Percentiles rank a stretch among this genome's conserved stretches.
phyloP scores from a whole-genome alignment of 257 asterid genomes.

The Jaltomata sinuosa region DNA sequence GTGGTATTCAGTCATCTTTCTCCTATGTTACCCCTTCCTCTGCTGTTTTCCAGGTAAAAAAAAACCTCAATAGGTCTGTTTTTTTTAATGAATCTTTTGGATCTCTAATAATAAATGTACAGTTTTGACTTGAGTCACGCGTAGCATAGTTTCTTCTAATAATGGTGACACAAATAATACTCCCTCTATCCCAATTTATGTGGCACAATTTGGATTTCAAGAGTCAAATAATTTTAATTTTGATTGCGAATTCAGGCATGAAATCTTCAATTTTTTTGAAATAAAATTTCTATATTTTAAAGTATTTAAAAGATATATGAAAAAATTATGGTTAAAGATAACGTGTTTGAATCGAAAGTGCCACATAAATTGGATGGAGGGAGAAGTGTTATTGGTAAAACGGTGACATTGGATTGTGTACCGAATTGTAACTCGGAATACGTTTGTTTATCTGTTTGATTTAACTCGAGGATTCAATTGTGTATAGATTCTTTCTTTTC shows the following conservation, averaged over 20 bases:
- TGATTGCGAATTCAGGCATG: too few species aligned
- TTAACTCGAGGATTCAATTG: background rate
- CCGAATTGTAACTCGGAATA: background rate
- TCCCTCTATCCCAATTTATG: too few species aligned
- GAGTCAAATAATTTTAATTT: too few species aligned
- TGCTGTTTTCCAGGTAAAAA: slow-evolving; percentile 72
- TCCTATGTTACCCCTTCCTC: slow-evolving; percentile 58
- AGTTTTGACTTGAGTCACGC: background rate
- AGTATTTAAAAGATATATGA: too few species aligned
- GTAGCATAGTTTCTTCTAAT: background rate
- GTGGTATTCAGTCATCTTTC: slow-evolving; percentile 76
- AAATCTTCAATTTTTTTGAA: too few species aligned
- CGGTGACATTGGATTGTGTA: background rate
- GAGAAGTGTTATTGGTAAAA: too few species aligned
- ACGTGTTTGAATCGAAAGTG: too few species aligned
- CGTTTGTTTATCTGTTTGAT: background rate
- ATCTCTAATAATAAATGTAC: background rate
- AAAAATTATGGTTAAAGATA: too few species aligned
- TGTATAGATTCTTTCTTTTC: background rate
- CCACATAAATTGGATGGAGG: too few species aligned
- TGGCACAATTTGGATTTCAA: too few species aligned
- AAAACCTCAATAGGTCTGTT: background rate
- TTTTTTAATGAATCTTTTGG: background rate
- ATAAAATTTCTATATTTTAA: too few species aligned
- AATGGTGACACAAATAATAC: too few species aligned